Base-by-base conservation (phyloP, 2,329 filamentous ascomycete species). In the Apiospora koreana region DNA sequence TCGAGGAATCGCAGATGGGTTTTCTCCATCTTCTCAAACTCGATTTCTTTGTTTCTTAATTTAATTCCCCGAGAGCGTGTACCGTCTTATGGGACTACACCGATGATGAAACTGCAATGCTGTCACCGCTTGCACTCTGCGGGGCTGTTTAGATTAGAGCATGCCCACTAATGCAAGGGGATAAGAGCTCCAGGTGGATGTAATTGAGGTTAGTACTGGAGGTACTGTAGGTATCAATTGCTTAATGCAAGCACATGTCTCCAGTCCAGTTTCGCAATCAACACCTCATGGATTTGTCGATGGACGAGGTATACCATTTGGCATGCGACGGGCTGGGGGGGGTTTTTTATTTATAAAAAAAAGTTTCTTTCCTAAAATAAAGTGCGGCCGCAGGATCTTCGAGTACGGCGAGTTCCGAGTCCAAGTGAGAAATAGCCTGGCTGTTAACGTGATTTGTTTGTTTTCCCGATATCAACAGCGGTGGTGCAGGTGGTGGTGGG, bases 161-260 rank as follows among this genome's bases (percentile, higher is more conserved):
- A 62, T 62, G 54, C 4, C 54, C 54, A 38, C 54, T 38, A 62
- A 38, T 62, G 54, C 54, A 62, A 62, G 54, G 54, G 54, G 54
- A 62, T 38, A 62, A 62, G 54, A 38, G 18, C 28, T 21, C 16
- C 50, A n/a, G 42, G 54, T 38, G 28, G 50, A 58, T 18, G 28
- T 8, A 3, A 35, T 35, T 4, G 35, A 35, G n/a, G n/a, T n/a
- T n/a, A n/a, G n/a, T n/a, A n/a, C n/a, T n/a, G n/a, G n/a, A n/a
- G n/a, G n/a, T n/a, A n/a, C n/a, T n/a, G n/a, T n/a, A n/a, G n/a
- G n/a, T 41, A 21, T 28, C 25, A 10, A 58, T 58, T 58, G 50
- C 50, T 58, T 58, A 35, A 58, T 58, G 50, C 50, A 58, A 58
- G 50, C 10, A 31, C 50, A 54, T 31, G n/a, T n/a, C n/a, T n/a